A percentile compares a stretch with the other conserved stretches of the same genome.
phyloP scores from a whole-genome alignment of 192 early-diverging fungal species.

The Linnemannia exigua region DNA sequence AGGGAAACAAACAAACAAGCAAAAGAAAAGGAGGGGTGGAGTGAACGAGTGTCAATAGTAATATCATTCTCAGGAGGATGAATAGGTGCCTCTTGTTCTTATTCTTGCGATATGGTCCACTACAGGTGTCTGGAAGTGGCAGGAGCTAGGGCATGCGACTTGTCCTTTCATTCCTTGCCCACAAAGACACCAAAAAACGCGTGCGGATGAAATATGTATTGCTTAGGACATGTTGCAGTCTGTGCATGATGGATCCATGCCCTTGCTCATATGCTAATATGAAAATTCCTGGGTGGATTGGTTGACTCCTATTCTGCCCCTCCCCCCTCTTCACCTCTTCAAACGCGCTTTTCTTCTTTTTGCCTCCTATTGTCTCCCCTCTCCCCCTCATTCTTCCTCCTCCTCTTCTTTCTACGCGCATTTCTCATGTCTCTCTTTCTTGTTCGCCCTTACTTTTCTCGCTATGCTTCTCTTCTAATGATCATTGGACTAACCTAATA shows the following conservation, averaged over 20 bases:
- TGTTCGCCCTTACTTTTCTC: neutral
- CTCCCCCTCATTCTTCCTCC: neutral
- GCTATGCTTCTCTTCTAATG: neutral
- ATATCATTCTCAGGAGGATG: neutral
- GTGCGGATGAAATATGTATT: no score
- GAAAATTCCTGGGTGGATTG: neutral
- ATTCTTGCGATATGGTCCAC: neutral
- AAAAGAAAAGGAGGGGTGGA: neutral
- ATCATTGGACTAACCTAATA: neutral
- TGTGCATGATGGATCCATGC: no score
- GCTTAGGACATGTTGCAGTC: no score
- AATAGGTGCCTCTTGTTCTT: neutral
- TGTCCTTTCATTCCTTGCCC: neutral
- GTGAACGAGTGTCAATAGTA: neutral
- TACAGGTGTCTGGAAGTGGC: neutral
- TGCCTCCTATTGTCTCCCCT: neutral
- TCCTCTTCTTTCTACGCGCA: constrained; percentile 1
- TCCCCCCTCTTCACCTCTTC: no score
- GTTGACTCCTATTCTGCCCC: no score
- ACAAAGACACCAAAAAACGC: neutral
- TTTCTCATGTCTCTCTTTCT: neutral
- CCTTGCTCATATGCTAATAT: neutral
- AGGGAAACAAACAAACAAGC: no score
- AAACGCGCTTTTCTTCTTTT: neutral
- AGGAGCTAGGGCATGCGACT: neutral